Conservation (phyloP, 2,329 filamentous ascomycete genomes). For the Xenosphaeropsis pyriputrescens region DNA sequence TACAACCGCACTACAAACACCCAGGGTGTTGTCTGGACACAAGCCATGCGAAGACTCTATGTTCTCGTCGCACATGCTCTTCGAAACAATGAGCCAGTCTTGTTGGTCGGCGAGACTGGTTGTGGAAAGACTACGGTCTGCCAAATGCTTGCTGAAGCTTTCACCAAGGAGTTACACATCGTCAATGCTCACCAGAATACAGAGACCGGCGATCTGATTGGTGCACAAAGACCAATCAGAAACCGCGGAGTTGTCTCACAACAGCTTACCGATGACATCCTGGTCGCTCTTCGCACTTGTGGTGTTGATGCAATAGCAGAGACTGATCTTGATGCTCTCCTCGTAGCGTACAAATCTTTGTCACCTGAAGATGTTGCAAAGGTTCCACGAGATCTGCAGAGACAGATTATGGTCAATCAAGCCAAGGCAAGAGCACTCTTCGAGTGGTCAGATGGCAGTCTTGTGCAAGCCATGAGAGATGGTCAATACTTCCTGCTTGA, state of each 20-base stretch:
- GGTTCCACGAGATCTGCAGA: slow-evolving; percentile 14
- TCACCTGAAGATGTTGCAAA: slow-evolving; percentile 29
- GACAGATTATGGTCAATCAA: slow-evolving; percentile 28
- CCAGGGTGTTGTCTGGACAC: slow-evolving; percentile 79
- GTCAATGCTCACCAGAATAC: slow-evolving; percentile 98
- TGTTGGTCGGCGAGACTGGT: slow-evolving; percentile 91
- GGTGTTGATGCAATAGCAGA: slow-evolving; percentile 39
- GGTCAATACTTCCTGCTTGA: slow-evolving; percentile 89
- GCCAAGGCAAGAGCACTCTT: slow-evolving; percentile 73
- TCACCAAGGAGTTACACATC: slow-evolving; percentile 63
- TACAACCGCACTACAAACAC: slow-evolving; percentile 30
- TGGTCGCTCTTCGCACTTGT: slow-evolving; percentile 22
- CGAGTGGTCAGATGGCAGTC: slow-evolving; percentile 88
- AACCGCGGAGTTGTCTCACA: slow-evolving; percentile 66
- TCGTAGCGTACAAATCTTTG: slow-evolving; percentile 23
- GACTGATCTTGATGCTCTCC: slow-evolving; percentile 39
- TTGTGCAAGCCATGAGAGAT: slow-evolving; percentile 85
- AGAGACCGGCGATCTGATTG: slow-evolving; percentile 93
- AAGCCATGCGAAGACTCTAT: slow-evolving; percentile 83
- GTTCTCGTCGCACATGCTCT: slow-evolving; percentile 79
- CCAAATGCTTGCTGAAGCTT: slow-evolving; percentile 75
- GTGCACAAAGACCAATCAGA: slow-evolving; percentile 80
- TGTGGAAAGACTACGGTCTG: slow-evolving; percentile 97
- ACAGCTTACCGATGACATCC: slow-evolving; percentile 46
- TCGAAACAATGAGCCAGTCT: slow-evolving; percentile 79